phyloP scores from a whole-genome alignment of 495 filamentous ascomycete species.

The Podospora pseudopauciseta region DNA sequence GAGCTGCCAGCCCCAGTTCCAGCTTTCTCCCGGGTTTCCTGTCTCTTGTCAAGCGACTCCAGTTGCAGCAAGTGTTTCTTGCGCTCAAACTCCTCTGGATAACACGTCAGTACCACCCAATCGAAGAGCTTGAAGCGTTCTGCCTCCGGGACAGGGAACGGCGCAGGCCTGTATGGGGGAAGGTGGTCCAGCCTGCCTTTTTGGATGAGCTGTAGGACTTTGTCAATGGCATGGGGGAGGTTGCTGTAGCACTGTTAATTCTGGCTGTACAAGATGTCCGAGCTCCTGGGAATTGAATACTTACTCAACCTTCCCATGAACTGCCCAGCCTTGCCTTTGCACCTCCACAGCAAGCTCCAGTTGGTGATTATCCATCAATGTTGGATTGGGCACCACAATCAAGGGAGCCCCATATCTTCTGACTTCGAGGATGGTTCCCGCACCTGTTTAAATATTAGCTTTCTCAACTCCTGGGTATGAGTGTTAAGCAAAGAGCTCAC shows the following conservation, averaged over 20 bases:
- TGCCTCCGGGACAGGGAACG: conserved; percentile 30
- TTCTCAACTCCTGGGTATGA: not conserved
- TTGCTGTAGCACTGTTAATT: conserved; percentile 19
- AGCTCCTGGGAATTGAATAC: conserved; percentile 13
- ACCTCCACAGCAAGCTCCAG: conserved; percentile 75
- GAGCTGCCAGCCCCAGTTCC: not conserved
- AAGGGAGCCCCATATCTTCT: conserved; percentile 62
- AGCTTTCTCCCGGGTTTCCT: not conserved
- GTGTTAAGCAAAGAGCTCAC: conserved; percentile 43
- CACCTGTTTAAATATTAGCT: conserved; percentile 50
- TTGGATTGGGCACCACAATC: conserved; percentile 81
- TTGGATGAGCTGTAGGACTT: conserved; percentile 15
- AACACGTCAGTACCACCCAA: conserved; percentile 38
- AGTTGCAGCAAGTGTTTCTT: conserved; percentile 18
- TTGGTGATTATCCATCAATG: conserved; percentile 88
- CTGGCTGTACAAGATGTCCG: not conserved
- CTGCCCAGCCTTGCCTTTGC: conserved; percentile 62
- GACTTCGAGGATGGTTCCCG: conserved; percentile 83
- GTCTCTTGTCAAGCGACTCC: not conserved
- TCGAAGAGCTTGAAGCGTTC: conserved; percentile 35
- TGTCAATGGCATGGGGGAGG: conserved; percentile 28
- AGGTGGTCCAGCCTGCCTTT: conserved; percentile 30
- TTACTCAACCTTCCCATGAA: conserved; percentile 64
- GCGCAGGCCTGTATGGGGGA: conserved; percentile 28
- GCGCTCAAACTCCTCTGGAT: conserved; percentile 29